Percentiles rank a stretch among this genome's conserved stretches.
Conservation (phyloP, 1,139 yeast genomes). For the Magnusiomyces paraingens region DNA sequence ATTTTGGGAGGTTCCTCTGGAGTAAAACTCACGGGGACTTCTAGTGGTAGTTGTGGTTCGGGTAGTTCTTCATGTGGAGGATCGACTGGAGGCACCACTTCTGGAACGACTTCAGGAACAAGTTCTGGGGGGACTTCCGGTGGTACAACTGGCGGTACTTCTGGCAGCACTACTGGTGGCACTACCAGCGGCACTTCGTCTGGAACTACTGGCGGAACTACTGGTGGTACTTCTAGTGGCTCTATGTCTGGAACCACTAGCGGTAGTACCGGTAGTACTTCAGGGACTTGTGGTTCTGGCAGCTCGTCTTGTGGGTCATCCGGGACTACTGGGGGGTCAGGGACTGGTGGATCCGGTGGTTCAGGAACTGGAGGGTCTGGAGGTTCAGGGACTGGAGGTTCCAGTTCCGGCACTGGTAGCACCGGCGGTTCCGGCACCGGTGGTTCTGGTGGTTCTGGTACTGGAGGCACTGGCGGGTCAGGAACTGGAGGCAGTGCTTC, state of each 20-base stretch:
- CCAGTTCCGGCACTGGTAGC: too few relatives aligned
- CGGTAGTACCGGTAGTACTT: neutral
- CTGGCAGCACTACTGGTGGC: too few relatives aligned
- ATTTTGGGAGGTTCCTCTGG: neutral
- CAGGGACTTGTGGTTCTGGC: neutral
- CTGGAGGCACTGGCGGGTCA: neutral
- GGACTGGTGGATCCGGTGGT: neutral
- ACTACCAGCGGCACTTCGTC: too few relatives aligned
- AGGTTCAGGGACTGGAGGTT: too few relatives aligned
- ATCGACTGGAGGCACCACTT: neutral
- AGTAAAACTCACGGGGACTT: too few relatives aligned
- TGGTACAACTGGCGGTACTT: neutral
- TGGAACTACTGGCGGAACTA: too few relatives aligned
- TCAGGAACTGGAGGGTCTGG: too few relatives aligned
- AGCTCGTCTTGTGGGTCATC: neutral
- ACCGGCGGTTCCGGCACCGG: too few relatives aligned
- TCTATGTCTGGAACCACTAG: too few relatives aligned
- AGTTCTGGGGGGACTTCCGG: neutral
- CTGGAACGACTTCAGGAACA: neutral
- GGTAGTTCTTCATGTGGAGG: neutral
- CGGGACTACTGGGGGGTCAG: neutral
- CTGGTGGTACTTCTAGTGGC: neutral
- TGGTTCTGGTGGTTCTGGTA: too few relatives aligned
- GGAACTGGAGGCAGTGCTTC: slow-evolving; percentile 3
- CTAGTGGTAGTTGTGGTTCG: neutral